A percentile compares a stretch with the other conserved stretches of the same genome.
phyloP scores from a whole-genome alignment of 2,329 filamentous ascomycete species.

The Aureobasidium sp. region DNA sequence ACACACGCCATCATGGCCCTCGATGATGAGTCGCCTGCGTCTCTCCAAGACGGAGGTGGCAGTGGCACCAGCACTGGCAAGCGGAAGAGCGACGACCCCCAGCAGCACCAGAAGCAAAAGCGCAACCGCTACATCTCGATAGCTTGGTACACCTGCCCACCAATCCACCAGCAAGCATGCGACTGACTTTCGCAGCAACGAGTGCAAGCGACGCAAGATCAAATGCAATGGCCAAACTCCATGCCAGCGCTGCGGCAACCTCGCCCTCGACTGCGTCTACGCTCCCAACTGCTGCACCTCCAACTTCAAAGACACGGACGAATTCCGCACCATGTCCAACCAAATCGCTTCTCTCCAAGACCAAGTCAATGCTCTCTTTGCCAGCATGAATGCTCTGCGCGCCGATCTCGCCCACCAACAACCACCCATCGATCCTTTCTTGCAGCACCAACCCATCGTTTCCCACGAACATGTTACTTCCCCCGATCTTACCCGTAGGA shows the following conservation, averaged over 20 bases:
- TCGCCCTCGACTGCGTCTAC: slow-evolving; percentile 58
- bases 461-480: background rate
- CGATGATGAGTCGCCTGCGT: background rate
- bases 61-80: slow-evolving; percentile 23
- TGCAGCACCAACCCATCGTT: slow-evolving; percentile 22
- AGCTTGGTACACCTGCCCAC: slow-evolving; percentile 45
- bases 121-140: slow-evolving; percentile 62
- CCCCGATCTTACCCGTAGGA: slow-evolving; percentile 17
- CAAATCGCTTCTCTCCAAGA: slow-evolving; percentile 72
- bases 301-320: slow-evolving; percentile 86
- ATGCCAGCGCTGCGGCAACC: slow-evolving; percentile 58
- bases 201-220: slow-evolving; percentile 61
- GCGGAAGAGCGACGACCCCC: slow-evolving; percentile 39
- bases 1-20: background rate
- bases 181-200: slow-evolving; percentile 42
- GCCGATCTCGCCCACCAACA: slow-evolving; percentile 35
- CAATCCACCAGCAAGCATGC: background rate
- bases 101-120: slow-evolving; percentile 42
- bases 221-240: slow-evolving; percentile 61
- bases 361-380: slow-evolving; percentile 72
- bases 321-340: slow-evolving; percentile 73
- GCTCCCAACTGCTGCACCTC: slow-evolving; percentile 62
- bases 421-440: slow-evolving; percentile 30
- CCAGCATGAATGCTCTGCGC: slow-evolving; percentile 62
- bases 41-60: background rate